Evolutionary conservation across 768 basidiomycete genomes (phyloP), one percentile per base, ranked within the genome.

Genomic region (Boletellus emodensis): DNA sequence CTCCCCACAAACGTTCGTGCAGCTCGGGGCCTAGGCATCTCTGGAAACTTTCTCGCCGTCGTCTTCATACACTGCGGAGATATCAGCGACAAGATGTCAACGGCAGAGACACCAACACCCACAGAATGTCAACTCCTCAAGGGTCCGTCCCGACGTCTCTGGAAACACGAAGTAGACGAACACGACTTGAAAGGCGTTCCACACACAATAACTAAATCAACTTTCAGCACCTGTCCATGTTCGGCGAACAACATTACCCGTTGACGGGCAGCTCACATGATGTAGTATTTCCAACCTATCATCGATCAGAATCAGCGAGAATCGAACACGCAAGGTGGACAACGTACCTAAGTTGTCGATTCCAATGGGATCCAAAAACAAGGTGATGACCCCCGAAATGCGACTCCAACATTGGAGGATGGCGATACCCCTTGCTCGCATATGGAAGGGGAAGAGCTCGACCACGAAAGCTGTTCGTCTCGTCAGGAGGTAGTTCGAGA

Each of bases 371-470:
- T 50, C 44, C 9, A 47, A 26, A 30, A 54, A 50, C 9, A 42
- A 44, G 8, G 35, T 28, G 10, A 54, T n/a, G 45, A 54, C 43
- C 6, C 20, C 40, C 5, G 44, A 48, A 2, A 72, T 68, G 15
- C 81, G 76, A 41, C 79, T 71, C 65, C 77, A 81, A 71, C 75
- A 79, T 54, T 83, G 80, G 71, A 82, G 83, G 22, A 84, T 62
- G 5, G 82, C 70, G 51, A 83, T 75, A 36, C 83, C 83, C 65
- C 78, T 78, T 0, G 83, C 75, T 49, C 82, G 79, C 30, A 75
- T 74, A 53, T 80, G 76, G 70, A 71, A 84, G 0, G 83, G 83
- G 71, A 84, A 83, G 22, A 85, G 59, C 58, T 84, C 83, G 18
- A 83, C 78, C 53, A 84, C 65, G 74, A 75, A 84, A 3, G 81